Evolutionary conservation across 1,284 basidiomycete species (phyloP).

Genomic region (Gomphus bonarii): DNA sequence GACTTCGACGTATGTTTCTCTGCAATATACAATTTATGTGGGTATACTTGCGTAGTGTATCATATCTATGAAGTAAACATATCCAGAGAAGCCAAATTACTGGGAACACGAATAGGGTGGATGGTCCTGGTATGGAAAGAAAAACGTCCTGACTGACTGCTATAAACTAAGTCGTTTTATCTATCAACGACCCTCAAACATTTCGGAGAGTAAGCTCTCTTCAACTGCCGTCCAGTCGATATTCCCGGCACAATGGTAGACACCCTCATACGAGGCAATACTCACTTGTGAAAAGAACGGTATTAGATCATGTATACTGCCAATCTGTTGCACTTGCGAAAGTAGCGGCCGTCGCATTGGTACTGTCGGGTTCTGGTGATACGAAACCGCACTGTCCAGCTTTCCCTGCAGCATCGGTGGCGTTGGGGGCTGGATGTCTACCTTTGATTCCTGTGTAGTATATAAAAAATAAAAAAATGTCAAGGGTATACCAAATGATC

Average conservation of each 20-base stretch:
- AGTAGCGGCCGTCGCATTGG: conserved; percentile 66
- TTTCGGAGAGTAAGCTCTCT: conserved; percentile 66
- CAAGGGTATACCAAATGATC: background rate
- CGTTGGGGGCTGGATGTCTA: background rate
- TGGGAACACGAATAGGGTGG: background rate
- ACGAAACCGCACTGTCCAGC: conserved; percentile 6
- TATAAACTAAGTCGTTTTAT: background rate
- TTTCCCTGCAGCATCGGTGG: background rate
- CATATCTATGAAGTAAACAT: background rate
- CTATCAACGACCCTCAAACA: conserved; percentile 53
- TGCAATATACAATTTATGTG: background rate
- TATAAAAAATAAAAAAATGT: too few species aligned
- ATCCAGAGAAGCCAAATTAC: background rate
- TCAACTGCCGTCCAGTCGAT: conserved; percentile 88
- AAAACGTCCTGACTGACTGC: background rate
- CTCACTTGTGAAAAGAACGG: conserved; percentile 86
- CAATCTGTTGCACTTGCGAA: conserved; percentile 54
- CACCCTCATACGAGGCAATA: conserved; percentile 80
- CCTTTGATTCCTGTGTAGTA: background rate
- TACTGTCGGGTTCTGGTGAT: conserved; percentile 5
- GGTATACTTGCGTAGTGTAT: background rate
- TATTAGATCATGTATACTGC: conserved; percentile 71
- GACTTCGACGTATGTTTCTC: background rate
- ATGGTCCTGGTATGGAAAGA: background rate
- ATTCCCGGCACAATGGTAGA: conserved; percentile 69